A percentile compares a stretch with the other conserved stretches of the same genome.
These are phyloP conservation scores for Clonostachys chloroleuca DNA, from an alignment of 2,329 filamentous ascomycete genomes.

Conservation along the genomic window DNA sequence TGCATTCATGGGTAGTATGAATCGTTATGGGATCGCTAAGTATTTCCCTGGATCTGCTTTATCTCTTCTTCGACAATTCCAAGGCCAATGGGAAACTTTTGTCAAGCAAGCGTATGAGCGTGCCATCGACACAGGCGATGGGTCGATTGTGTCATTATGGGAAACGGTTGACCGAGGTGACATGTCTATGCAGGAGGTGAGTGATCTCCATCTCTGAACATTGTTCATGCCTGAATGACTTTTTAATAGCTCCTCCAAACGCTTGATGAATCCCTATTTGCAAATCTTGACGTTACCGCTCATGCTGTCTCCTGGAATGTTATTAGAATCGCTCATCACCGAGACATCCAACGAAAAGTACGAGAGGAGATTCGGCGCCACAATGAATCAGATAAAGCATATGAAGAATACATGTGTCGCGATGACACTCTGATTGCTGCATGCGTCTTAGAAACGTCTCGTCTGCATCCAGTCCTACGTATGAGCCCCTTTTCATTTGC, in stretches of 20 bases:
- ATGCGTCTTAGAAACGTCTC: constrained; percentile 31
- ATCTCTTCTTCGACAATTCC: no score
- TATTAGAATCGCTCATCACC: constrained; percentile 30
- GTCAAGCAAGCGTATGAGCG: no score
- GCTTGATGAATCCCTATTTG: constrained; percentile 38
- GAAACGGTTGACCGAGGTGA: no score
- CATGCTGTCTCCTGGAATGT: constrained; percentile 35
- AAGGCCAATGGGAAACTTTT: no score
- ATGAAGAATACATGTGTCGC: constrained; percentile 15
- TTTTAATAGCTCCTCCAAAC: constrained; percentile 28
- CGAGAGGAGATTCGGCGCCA: constrained; percentile 13
- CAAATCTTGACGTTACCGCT: constrained; percentile 40
- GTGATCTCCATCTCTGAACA: no score
- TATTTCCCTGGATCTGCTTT: no score
- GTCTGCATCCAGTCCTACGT: constrained; percentile 22
- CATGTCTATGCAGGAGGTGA: no score
- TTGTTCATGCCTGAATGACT: no score
- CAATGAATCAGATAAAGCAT: not conserved
- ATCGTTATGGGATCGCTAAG: no score
- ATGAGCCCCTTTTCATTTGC: no score
- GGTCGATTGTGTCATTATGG: no score
- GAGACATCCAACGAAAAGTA: constrained; percentile 19
- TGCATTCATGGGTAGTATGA: constrained; percentile 24
- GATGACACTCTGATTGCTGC: constrained; percentile 17
- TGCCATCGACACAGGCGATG: no score